A percentile compares a stretch with the other conserved stretches of the same genome.
These are phyloP conservation scores for Trifolium fragiferum DNA, from an alignment of 306 rosid genomes.

Conservation along the genomic window DNA sequence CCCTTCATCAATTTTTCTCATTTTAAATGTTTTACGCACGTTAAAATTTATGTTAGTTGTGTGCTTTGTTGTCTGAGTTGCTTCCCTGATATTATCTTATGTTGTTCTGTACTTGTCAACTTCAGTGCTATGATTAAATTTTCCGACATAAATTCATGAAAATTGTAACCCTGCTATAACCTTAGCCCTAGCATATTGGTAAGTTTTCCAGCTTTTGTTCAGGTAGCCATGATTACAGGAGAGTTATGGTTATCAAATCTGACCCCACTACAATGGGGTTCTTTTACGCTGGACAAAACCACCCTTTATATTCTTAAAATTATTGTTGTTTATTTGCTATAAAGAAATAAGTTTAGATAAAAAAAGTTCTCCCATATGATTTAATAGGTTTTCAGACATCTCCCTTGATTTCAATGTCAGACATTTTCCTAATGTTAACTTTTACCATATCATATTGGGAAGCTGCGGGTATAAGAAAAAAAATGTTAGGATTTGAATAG, in stretches of 20 bases:
- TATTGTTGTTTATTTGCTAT: not conserved
- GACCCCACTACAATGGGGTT: constrained; percentile 6
- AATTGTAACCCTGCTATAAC: not conserved
- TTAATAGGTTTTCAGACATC: constrained; percentile 12
- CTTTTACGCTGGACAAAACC: constrained; percentile 4
- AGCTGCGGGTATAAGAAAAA: not conserved
- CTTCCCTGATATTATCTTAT: constrained; percentile 17
- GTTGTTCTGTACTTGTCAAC: constrained; percentile 32
- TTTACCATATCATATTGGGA: constrained; percentile 10
- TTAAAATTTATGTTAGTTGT: constrained; percentile 15
- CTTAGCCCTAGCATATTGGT: constrained; percentile 6
- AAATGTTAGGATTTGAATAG: constrained; percentile 13
- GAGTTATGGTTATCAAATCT: constrained; percentile 21
- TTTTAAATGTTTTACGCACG: constrained; percentile 7
- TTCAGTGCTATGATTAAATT: constrained; percentile 29
- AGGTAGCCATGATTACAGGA: constrained; percentile 3
- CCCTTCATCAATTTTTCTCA: constrained; percentile 6
- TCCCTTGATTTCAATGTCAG: constrained; percentile 14
- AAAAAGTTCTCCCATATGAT: constrained; percentile 4
- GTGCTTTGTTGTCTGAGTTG: constrained; percentile 10
- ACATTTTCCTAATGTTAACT: constrained; percentile 7
- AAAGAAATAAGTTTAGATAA: not conserved
- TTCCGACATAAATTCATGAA: constrained; percentile 28
- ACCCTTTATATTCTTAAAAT: constrained; percentile 21
- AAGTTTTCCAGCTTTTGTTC: constrained; percentile 26